Evolutionary conservation across 2,329 filamentous ascomycete genomes (phyloP), one percentile per base, ranked within the genome.

Genomic region (Verticillium albo-atrum): DNA sequence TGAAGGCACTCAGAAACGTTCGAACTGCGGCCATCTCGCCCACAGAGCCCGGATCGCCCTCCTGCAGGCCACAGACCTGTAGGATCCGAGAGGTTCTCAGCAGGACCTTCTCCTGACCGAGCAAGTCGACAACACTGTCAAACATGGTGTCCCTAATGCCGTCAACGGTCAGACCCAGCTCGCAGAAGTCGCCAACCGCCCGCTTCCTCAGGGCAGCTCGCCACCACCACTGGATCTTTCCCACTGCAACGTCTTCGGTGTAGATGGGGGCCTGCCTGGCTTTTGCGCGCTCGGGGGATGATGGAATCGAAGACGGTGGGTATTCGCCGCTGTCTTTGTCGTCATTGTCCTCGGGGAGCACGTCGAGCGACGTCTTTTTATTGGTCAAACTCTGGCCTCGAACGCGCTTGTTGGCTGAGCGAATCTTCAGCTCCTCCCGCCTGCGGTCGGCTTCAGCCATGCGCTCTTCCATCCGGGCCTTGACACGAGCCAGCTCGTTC

Each of bases 1-100:
- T 79, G 70, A 89, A 94, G 5, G 91, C 89, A 68, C 89, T 92
- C 58, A 95, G 75, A 67, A 94, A 94, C 1, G 88, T 92, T 66
- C 90, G 82, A 47, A 90, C 85, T 17, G 86, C 83, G 35, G 88
- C 86, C 79, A 89, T 89, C 64, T 90, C 85, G 52, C 83, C 81
- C 59, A 89, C 83, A 1, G 85, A 87, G 17, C 84, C 82, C 2
- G 80, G 74, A 3, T 83, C 82, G 37, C 84, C 85, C 66, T 92
- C 89, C 55, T 85, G 81, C 57, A 94, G 75, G 1, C 87, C 88
- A 67, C 91, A 90, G 12, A 91, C 80, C 28, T 84, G 82, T 61
- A 94, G 80, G 17, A 93, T 79, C 60, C 83, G 82, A 23, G 87
- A 86, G 0, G 90, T 91, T 14, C 81, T 77, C 42, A 83, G 69